Evolutionary conservation across 768 basidiomycete genomes (phyloP).

Genomic region (Cytidiella melzeri): DNA sequence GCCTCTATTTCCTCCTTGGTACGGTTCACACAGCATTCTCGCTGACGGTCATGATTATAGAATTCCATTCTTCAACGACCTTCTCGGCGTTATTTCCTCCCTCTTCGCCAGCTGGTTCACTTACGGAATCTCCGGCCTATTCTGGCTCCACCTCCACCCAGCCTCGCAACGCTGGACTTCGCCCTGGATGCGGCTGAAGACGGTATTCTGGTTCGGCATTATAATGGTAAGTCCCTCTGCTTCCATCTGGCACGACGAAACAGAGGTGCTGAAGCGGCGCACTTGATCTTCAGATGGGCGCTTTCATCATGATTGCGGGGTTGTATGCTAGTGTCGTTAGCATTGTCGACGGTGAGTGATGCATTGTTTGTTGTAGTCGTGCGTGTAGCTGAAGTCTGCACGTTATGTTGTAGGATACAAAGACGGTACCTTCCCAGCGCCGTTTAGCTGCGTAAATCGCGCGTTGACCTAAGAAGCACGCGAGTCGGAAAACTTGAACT

Average conservation of each 20-base stretch:
- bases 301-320: conserved; percentile 27
- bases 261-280: background rate
- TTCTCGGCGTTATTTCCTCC: conserved; percentile 24
- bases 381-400: background rate
- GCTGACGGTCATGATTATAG: conserved; percentile 9
- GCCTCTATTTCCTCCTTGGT: conserved; percentile 1
- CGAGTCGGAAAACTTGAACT: too few species aligned
- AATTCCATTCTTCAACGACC: conserved; percentile 29
- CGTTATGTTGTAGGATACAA: conserved; percentile 17
- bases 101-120: conserved; percentile 28
- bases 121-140: conserved; percentile 19
- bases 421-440: conserved; percentile 19
- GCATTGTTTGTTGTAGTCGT: background rate
- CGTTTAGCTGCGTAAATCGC: conserved; percentile 21
- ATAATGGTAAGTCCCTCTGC: conserved; percentile 14
- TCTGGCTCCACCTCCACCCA: conserved; percentile 25
- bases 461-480: conserved; percentile 11
- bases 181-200: conserved; percentile 16
- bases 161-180: conserved; percentile 19
- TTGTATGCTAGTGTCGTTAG: conserved; percentile 23
- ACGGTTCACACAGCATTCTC: too few species aligned
- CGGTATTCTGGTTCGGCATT: conserved; percentile 21
- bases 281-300: conserved; percentile 18
- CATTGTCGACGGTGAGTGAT: conserved; percentile 21
- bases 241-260: background rate